Evolutionary conservation across 1,139 yeast genomes (phyloP).

Genomic region (Torulaspora pretoriensis): DNA sequence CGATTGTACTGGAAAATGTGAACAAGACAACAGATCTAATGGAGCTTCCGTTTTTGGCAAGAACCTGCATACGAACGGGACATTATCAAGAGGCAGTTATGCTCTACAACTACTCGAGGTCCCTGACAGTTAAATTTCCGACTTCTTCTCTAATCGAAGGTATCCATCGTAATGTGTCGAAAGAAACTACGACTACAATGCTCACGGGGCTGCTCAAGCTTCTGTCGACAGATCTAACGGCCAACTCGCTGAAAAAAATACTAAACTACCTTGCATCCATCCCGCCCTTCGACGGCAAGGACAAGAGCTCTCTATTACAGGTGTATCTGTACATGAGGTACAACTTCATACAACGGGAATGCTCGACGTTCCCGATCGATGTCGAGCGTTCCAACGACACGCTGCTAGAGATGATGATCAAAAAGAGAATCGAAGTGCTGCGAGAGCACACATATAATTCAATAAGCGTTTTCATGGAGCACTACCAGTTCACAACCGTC

Average conservation of each 20-base stretch:
- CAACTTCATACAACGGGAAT: constrained; percentile 56
- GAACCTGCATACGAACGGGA: constrained; percentile 80
- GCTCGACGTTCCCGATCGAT: constrained; percentile 46
- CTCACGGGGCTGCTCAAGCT: constrained; percentile 61
- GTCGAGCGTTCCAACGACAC: constrained; percentile 38
- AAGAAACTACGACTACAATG: constrained; percentile 58
- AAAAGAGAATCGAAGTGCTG: constrained; percentile 74
- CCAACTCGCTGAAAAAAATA: constrained; percentile 71
- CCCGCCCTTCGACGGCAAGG: constrained; percentile 43
- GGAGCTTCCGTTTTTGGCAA: constrained; percentile 77
- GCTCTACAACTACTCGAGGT: constrained; percentile 52
- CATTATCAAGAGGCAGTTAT: constrained; percentile 80
- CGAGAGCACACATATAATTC: constrained; percentile 51
- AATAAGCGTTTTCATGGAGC: constrained; percentile 26
- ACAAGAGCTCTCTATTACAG: constrained; percentile 39
- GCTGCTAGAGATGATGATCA: constrained; percentile 61
- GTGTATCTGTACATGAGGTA: constrained; percentile 52
- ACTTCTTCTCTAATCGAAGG: constrained; percentile 51
- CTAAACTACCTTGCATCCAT: constrained; percentile 70
- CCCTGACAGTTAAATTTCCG: constrained; percentile 67
- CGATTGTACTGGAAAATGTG: constrained; percentile 54
- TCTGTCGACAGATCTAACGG: constrained; percentile 71
- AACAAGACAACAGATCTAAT: constrained; percentile 72
- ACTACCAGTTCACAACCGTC: constrained; percentile 15
- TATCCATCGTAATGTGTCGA: constrained; percentile 52